Evolutionary conservation across 352 stramenopile species (phyloP).

Genomic region (Phytophthora sojae): DNA sequence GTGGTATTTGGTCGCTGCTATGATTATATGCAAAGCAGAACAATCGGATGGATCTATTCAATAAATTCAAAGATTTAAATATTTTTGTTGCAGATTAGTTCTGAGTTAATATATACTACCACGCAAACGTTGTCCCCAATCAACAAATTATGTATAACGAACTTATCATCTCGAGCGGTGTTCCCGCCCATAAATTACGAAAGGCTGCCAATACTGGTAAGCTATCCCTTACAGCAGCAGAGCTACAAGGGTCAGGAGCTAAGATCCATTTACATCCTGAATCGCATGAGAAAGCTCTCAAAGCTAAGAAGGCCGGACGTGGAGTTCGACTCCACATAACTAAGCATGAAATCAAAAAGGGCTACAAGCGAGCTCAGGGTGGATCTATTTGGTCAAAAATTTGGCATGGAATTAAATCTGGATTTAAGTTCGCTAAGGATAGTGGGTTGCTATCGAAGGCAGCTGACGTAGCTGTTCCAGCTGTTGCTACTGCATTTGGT

Average conservation of each 20-base stretch:
- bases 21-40: background rate
- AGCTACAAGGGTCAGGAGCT: background rate
- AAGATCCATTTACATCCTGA: background rate
- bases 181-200: background rate
- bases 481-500: background rate
- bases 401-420: conserved; percentile 4
- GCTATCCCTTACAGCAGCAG: background rate
- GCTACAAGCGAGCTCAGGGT: background rate
- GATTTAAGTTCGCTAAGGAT: conserved; percentile 5
- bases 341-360: too few species aligned
- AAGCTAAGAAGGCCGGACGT: background rate
- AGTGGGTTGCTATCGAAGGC: background rate
- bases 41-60: background rate
- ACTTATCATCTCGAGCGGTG: background rate
- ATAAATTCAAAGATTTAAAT: conserved; percentile 1
- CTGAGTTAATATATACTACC: background rate
- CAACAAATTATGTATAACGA: background rate
- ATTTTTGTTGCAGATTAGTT: conserved; percentile 1
- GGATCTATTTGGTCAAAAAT: background rate
- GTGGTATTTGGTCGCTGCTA: background rate
- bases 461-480: conserved; percentile 8
- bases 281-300: background rate
- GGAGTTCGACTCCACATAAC: background rate
- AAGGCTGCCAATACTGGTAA: background rate
- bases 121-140: too few species aligned